Evolutionary conservation across 2,329 filamentous ascomycete genomes (phyloP), one percentile per base, ranked within the genome.

Genomic region (Paraphaeosphaeria sporulosa): DNA sequence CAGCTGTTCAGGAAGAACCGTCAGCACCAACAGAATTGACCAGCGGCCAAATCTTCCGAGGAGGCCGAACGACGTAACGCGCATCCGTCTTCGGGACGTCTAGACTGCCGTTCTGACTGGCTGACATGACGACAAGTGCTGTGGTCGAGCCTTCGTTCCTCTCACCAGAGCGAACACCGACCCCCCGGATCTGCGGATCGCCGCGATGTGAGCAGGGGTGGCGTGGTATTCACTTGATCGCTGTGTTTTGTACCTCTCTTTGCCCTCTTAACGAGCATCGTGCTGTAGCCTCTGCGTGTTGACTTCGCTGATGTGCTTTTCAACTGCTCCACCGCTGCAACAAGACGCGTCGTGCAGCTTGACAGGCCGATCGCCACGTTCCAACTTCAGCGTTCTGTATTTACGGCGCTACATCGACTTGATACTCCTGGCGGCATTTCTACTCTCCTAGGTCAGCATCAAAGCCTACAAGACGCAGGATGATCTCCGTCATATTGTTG

Each of bases 141-240:
- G 44, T 30, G 46, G 54, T 27, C 23, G 47, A 50, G 32, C 52
- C 34, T 21, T 23, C 21, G 4, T 15, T 30, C 46, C 15, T 19
- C 17, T 27, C 40, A 32, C 30, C 32, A 43, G 10, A 13, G 19
- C 42, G 43, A 17, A 27, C 12, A 19, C 32, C 30, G 38, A n/a
- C 42, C 49, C n/a, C 56, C 56, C 57, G 50, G 49, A 58, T 54
- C 50, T 54, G 34, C 57, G 43, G 21, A 54, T 58, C 56, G 50
- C 34, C 56, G 21, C 25, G 44, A 51, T 47, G 32, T 36, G 54
- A 49, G 21, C 54, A 49, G 54, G 32, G 23, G 21, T 56, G 17
- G 47, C 10, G 13, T 36, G 48, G 8, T 23, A 32, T 34, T 23
- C 19, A 38, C 44, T 30, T 30, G 44, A 47, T 30, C 44, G 23